Percentiles rank a stretch among this genome's conserved stretches.
Conservation (phyloP, 2,329 filamentous ascomycete genomes). For the Calonectria pseudoturangicola region DNA sequence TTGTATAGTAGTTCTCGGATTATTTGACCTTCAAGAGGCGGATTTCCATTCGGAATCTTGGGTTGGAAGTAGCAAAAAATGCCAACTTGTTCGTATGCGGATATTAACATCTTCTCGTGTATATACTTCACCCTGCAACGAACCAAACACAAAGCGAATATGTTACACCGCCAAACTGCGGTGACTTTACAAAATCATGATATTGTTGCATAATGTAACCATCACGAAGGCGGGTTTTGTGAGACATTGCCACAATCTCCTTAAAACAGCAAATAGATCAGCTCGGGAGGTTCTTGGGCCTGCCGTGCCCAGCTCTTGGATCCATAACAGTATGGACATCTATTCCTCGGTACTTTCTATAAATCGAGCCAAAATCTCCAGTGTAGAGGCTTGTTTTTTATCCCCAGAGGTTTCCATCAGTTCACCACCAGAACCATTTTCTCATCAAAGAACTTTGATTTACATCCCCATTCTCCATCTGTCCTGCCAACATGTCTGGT, state of each 20-base stretch:
- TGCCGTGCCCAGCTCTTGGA: background rate
- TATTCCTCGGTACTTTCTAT: constrained; percentile 7
- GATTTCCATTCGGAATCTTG: background rate
- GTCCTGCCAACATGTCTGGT: constrained; percentile 44
- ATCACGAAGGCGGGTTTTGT: constrained; percentile 10
- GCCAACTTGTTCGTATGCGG: background rate
- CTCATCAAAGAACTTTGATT: background rate
- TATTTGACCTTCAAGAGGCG: too few relatives aligned
- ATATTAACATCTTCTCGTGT: background rate
- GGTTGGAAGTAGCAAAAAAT: background rate
- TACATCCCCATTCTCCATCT: background rate
- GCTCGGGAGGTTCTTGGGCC: background rate
- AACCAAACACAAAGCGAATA: background rate
- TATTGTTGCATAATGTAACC: background rate
- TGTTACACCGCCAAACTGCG: background rate
- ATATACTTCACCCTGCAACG: too few relatives aligned
- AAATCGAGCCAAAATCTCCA: background rate
- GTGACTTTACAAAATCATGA: background rate
- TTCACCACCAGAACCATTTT: background rate
- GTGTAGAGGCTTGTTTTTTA: too few relatives aligned
- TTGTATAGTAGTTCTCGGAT: background rate
- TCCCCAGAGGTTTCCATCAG: background rate
- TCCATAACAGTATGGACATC: background rate
- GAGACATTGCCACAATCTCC: background rate
- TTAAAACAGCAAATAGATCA: background rate